These are phyloP conservation scores for Eutrema heterophyllum DNA, from an alignment of 345 rosid genomes.

Conservation along the genomic window DNA sequence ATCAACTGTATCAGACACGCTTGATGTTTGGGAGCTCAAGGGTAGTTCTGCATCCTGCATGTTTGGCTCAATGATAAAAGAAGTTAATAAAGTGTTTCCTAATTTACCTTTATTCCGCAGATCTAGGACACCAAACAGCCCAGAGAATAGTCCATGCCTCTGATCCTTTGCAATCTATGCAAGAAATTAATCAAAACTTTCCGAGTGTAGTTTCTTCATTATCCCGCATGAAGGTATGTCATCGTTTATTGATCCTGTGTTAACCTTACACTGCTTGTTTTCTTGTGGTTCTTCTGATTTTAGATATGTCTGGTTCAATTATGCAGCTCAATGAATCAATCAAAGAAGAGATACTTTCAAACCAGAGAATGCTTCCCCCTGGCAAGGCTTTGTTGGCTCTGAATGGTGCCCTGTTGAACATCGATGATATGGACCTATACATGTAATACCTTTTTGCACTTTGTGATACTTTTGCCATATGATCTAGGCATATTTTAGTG, in stretches of 20 bases:
- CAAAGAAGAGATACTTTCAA: slow-evolving; percentile 89
- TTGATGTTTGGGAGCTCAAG: slow-evolving; percentile 97
- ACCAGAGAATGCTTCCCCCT: slow-evolving; percentile 94
- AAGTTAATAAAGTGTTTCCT: slow-evolving; percentile 6
- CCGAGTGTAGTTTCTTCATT: slow-evolving; percentile 93
- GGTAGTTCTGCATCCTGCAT: slow-evolving; percentile 43
- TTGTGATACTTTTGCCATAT: slow-evolving; percentile 4
- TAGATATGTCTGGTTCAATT: slow-evolving; percentile 2
- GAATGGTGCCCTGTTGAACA: slow-evolving; percentile 93
- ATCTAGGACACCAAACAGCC: slow-evolving; percentile 98
- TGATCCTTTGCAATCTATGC: slow-evolving; percentile 94
- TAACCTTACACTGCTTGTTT: slow-evolving; percentile 5
- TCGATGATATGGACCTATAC: slow-evolving; percentile 94
- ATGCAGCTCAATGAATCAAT: slow-evolving; percentile 80
- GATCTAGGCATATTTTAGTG: neutral
- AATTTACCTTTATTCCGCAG: slow-evolving; percentile 43
- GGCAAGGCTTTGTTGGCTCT: slow-evolving; percentile 95
- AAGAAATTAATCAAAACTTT: slow-evolving; percentile 95
- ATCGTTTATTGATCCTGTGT: slow-evolving; percentile 1
- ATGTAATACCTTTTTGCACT: slow-evolving; percentile 48
- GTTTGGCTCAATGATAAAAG: neutral
- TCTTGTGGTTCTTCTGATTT: slow-evolving; percentile 4
- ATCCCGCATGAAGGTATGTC: slow-evolving; percentile 90
- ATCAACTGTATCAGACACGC: slow-evolving; percentile 85
- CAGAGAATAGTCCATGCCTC: slow-evolving; percentile 95